Conservation (phyloP, 108 stramenopile species). For the Schizochytrium sp. region DNA sequence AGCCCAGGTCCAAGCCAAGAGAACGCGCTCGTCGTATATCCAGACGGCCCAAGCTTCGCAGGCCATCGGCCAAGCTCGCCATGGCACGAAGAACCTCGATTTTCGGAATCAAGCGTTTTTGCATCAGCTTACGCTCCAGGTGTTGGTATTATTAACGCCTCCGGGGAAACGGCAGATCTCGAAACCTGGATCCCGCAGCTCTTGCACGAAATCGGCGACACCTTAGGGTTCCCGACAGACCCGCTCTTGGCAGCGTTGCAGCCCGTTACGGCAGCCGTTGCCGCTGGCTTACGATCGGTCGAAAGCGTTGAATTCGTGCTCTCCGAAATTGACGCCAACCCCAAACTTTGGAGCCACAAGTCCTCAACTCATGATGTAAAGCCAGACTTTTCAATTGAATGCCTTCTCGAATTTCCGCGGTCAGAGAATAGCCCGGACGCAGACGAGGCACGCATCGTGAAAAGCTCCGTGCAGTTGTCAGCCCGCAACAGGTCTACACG, state of each 20-base stretch:
- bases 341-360: neutral
- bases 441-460: too few species aligned
- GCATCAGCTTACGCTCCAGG: neutral
- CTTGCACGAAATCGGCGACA: neutral
- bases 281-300: neutral
- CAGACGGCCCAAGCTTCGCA: neutral
- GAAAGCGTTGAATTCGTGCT: neutral
- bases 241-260: neutral
- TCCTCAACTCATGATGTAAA: neutral
- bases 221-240: neutral
- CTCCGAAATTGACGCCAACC: neutral
- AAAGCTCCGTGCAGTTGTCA: too few species aligned
- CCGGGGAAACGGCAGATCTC: neutral
- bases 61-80: neutral
- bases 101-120: too few species aligned
- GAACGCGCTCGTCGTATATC: too few species aligned
- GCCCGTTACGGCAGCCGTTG: neutral
- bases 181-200: neutral
- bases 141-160: neutral
- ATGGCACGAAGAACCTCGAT: neutral
- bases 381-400: too few species aligned
- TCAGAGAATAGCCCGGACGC: too few species aligned
- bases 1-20: too few species aligned
- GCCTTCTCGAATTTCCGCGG: too few species aligned
- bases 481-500: too few species aligned